Evolutionary conservation across 2,329 filamentous ascomycete genomes (phyloP).

Genomic region (Monosporascus sp.): DNA sequence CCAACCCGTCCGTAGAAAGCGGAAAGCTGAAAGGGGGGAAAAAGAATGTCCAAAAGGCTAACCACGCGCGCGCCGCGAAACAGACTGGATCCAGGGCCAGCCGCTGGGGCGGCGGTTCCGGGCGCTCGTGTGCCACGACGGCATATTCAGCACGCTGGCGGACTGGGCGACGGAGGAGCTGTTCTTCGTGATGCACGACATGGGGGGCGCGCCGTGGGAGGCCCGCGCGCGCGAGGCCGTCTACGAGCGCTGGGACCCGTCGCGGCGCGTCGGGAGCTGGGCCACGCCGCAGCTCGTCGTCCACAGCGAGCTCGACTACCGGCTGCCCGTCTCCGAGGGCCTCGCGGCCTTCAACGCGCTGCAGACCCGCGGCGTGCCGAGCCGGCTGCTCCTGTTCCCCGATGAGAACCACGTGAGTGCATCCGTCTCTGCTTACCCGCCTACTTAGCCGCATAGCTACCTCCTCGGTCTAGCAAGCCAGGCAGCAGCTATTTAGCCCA

Average conservation of each 20-base stretch:
- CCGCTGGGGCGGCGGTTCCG: slow-evolving; percentile 78
- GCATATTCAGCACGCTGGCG: slow-evolving; percentile 68
- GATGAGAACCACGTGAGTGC: slow-evolving; percentile 59
- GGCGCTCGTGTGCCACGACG: slow-evolving; percentile 83
- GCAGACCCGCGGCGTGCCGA: slow-evolving; percentile 69
- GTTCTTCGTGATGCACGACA: slow-evolving; percentile 66
- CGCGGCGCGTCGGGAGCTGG: slow-evolving; percentile 63
- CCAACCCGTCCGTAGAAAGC: too few relatives aligned
- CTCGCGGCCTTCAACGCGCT: slow-evolving; percentile 81
- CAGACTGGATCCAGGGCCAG: slow-evolving; percentile 86
- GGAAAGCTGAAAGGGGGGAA: background rate
- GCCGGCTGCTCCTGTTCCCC: slow-evolving; percentile 74
- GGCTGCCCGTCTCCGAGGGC: slow-evolving; percentile 79
- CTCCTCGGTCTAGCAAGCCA: slow-evolving; percentile 44
- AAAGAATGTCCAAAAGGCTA: background rate
- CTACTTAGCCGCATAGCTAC: slow-evolving; percentile 48
- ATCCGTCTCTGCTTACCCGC: slow-evolving; percentile 21
- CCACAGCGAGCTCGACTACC: slow-evolving; percentile 86
- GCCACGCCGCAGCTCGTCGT: slow-evolving; percentile 80
- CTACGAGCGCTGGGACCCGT: slow-evolving; percentile 67
- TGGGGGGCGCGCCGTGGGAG: slow-evolving; percentile 57
- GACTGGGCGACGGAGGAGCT: slow-evolving; percentile 62
- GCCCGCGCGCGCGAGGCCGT: slow-evolving; percentile 41
- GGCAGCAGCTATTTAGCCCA: too few relatives aligned
- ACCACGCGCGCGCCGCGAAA: slow-evolving; percentile 26